Evolutionary conservation across 2,329 filamentous ascomycete species (phyloP).

Genomic region (Verticillium tricorpus): DNA sequence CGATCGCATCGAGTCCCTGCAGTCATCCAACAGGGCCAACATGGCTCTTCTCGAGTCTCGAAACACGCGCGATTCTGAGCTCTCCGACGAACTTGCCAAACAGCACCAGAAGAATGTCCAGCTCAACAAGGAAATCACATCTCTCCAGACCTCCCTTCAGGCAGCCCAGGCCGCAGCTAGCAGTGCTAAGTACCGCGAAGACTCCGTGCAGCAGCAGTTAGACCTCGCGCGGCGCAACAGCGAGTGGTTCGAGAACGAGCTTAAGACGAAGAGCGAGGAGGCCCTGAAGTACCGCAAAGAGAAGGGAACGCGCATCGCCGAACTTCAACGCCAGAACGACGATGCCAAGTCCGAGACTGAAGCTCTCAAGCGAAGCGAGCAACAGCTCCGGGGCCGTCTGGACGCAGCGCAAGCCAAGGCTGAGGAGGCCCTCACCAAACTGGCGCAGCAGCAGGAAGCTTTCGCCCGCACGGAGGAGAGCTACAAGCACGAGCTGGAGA

Average conservation of each 20-base stretch:
- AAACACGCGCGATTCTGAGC: slow-evolving; percentile 76
- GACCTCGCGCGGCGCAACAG: slow-evolving; percentile 84
- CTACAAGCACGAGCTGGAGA: slow-evolving; percentile 82
- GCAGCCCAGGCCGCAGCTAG: slow-evolving; percentile 73
- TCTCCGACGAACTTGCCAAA: slow-evolving; percentile 80
- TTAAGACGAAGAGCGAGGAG: slow-evolving; percentile 85
- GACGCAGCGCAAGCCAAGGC: slow-evolving; percentile 82
- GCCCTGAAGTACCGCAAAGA: slow-evolving; percentile 90
- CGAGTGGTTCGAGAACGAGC: slow-evolving; percentile 88
- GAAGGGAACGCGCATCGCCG: slow-evolving; percentile 83
- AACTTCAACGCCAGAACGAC: slow-evolving; percentile 83
- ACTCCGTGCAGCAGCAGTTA: slow-evolving; percentile 84
- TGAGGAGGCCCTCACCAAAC: slow-evolving; percentile 74
- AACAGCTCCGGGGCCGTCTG: slow-evolving; percentile 73
- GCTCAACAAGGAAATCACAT: slow-evolving; percentile 75
- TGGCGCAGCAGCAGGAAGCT: slow-evolving; percentile 82
- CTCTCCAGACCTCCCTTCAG: slow-evolving; percentile 80
- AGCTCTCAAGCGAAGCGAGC: slow-evolving; percentile 72
- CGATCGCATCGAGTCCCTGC: slow-evolving; percentile 78
- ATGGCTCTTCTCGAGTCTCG: slow-evolving; percentile 87
- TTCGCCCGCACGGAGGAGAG: slow-evolving; percentile 78
- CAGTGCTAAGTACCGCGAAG: slow-evolving; percentile 84
- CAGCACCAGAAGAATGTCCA: slow-evolving; percentile 87
- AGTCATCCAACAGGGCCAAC: slow-evolving; percentile 89
- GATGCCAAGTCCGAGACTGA: slow-evolving; percentile 76